Conservation (phyloP, 2,329 filamentous ascomycete species). For the Rhynchosporium secalis region DNA sequence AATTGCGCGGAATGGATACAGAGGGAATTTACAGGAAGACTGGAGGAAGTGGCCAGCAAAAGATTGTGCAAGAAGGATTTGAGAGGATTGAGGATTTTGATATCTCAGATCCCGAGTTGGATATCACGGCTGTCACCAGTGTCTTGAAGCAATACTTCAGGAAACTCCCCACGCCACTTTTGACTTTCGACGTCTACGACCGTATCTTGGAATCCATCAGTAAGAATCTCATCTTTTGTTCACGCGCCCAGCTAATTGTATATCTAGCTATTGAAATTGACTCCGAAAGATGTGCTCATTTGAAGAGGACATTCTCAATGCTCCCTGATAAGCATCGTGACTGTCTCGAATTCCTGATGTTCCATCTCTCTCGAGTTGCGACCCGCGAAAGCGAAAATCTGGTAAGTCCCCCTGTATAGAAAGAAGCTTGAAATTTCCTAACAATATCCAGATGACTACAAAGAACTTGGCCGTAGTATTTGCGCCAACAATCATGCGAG, state of each 20-base stretch:
- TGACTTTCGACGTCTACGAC: conserved; percentile 93
- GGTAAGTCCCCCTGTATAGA: conserved; percentile 48
- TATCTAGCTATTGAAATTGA: conserved; percentile 61
- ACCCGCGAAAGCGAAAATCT: conserved; percentile 81
- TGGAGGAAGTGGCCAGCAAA: conserved; percentile 87
- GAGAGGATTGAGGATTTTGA: conserved; percentile 84
- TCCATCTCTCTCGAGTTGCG: conserved; percentile 87
- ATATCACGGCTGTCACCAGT: conserved; percentile 95
- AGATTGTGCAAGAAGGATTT: conserved; percentile 87
- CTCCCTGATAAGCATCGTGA: conserved; percentile 84
- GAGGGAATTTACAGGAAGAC: conserved; percentile 99
- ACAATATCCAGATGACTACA: conserved; percentile 73
- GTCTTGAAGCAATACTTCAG: conserved; percentile 97
- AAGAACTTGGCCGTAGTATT: conserved; percentile 97
- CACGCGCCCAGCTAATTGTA: conserved; percentile 28
- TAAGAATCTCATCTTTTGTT: conserved; percentile 46
- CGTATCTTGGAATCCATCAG: conserved; percentile 77
- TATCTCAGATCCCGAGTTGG: conserved; percentile 88
- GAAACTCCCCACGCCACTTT: conserved; percentile 81
- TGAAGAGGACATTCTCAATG: conserved; percentile 72
- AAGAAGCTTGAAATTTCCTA: conserved; percentile 33
- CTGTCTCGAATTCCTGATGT: conserved; percentile 89
- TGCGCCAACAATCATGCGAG: conserved; percentile 95
- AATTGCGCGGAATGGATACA: conserved; percentile 92
- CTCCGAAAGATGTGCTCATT: conserved; percentile 66